Percentiles rank a stretch among this genome's conserved stretches.
These are phyloP conservation scores for Litchi chinensis DNA, from an alignment of 345 rosid species.

Conservation along the genomic window DNA sequence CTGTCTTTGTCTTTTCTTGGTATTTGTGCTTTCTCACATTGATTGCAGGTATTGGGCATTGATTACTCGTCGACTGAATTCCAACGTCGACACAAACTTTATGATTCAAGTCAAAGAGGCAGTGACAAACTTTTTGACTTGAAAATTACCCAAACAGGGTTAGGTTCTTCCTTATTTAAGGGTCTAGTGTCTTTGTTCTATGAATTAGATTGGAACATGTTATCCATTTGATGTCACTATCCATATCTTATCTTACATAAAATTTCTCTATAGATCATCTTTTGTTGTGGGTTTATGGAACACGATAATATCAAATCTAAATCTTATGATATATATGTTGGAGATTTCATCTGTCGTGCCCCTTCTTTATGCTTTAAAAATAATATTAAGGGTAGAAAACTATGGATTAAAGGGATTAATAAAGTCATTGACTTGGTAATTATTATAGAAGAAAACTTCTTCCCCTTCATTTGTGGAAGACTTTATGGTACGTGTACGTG, in stretches of 20 bases:
- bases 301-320: slow-evolving; percentile 23
- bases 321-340: neutral
- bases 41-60: too few species aligned
- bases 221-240: slow-evolving; percentile 25
- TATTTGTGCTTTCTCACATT: too few species aligned
- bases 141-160: neutral
- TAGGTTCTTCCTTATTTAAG: slow-evolving; percentile 28
- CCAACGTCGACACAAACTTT: too few species aligned
- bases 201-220: slow-evolving; percentile 26
- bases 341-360: neutral
- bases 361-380: neutral
- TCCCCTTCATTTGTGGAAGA: slow-evolving; percentile 4
- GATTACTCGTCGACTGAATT: too few species aligned
- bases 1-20: too few species aligned
- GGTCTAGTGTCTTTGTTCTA: slow-evolving; percentile 29
- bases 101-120: neutral
- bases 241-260: slow-evolving; percentile 33
- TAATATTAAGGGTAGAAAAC: slow-evolving; percentile 4
- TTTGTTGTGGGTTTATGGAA: slow-evolving; percentile 39
- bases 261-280: slow-evolving; percentile 19
- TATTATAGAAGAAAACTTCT: neutral
- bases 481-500: neutral
- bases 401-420: neutral
- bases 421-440: slow-evolving; percentile 19
- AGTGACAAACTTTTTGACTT: too few species aligned